phyloP scores from a whole-genome alignment of 2,329 filamentous ascomycete species.

The Sphaerulina musiva region DNA sequence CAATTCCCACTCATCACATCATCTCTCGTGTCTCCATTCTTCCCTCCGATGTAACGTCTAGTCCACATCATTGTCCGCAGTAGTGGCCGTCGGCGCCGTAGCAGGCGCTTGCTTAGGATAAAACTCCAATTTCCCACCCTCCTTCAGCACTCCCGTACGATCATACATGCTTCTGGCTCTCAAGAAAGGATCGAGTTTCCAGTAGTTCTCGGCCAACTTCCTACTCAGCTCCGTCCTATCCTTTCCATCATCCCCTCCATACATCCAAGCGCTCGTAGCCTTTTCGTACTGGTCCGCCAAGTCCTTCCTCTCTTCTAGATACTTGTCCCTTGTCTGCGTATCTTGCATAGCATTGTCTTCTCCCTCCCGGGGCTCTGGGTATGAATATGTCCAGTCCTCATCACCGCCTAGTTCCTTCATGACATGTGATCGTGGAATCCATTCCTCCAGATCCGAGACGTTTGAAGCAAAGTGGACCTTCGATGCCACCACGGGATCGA shows the following conservation, averaged over 20 bases:
- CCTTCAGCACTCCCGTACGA: constrained; percentile 63
- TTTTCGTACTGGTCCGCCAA: constrained; percentile 69
- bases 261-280: constrained; percentile 70
- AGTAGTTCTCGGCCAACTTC: constrained; percentile 67
- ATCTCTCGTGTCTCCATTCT: no score
- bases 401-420: constrained; percentile 78
- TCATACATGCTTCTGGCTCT: constrained; percentile 81
- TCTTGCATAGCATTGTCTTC: constrained; percentile 74
- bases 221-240: constrained; percentile 32
- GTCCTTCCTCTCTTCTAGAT: constrained; percentile 57
- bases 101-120: constrained; percentile 45
- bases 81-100: background rate
- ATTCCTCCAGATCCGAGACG: constrained; percentile 68
- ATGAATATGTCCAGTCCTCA: constrained; percentile 78
- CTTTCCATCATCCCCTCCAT: constrained; percentile 37
- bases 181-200: constrained; percentile 81
- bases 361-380: constrained; percentile 64
- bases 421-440: constrained; percentile 64
- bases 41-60: background rate
- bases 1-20: no score
- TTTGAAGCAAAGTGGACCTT: constrained; percentile 93
- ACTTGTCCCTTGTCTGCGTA: constrained; percentile 51
- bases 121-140: constrained; percentile 63
- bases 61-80: constrained; percentile 11
- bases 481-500: constrained; percentile 88